Evolutionary conservation across 495 filamentous ascomycete genomes (phyloP), one percentile per base, ranked within the genome.

Genomic region (Penicillium salamii): DNA sequence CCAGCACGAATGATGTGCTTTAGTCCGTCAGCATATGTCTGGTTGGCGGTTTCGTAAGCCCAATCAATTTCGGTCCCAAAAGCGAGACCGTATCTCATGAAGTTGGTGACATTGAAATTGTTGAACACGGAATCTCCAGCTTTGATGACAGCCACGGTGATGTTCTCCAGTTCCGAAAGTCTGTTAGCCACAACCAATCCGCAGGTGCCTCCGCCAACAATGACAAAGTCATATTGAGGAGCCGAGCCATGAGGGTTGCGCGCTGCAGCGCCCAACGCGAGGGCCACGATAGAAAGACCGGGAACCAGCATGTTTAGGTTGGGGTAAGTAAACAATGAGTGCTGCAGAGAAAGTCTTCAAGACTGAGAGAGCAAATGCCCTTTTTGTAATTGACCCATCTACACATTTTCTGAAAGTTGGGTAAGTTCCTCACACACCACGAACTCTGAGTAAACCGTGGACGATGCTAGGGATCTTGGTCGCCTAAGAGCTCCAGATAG

Each of bases 61-160:
- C 75, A 77, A 50, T 78, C 77, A 43, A 72, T 71, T 7, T 69
- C 39, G 6, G 68, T 57, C 12, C 65, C 62, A n/a, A 75, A 57
- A 3, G 64, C 59, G 46, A 70, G 64, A 36, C 70, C 69, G 41
- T 72, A 72, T 21, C 65, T 75, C 1, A 74, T 74, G 6, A 71
- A 54, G 15, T 65, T 68, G 54, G 78, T 71, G 19, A 61, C 46
- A 9, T 73, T 72, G 18, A 67, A 61, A 21, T 54, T 29, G 38
- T 52, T 15, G 15, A 70, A 57, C 5, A 56, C 63, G 9, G 64
- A 63, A 1, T 58, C 55, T 13, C 78, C 78, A 28, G 76, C 77
- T 57, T 79, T 74, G 21, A 80, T 47, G 7, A 79, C 66, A 23
- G 68, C 71, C 12, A 79, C 70, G 4, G 49, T 58, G 45, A 76